Evolutionary conservation across 169 alveolate species (phyloP), one percentile per base, ranked within the genome.

Genomic region (Fabrea salina): DNA sequence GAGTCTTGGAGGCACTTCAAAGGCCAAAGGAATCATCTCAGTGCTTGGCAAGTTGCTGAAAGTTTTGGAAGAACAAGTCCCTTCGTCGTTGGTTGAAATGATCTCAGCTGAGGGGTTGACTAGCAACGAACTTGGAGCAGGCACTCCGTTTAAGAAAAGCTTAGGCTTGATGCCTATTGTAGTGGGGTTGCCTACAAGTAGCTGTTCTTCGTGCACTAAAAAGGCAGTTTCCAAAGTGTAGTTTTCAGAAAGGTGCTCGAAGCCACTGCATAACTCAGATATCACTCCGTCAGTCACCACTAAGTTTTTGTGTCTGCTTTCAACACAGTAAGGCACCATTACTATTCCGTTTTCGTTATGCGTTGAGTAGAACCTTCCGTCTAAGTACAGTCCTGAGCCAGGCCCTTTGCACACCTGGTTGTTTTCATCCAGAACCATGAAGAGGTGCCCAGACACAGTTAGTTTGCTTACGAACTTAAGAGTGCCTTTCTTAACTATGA

Each of bases 1-100:
- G 25, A 90, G 61, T 47, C 83, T 79, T 30, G 89, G 83, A 22
- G 93, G 95, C 5, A 90, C 93, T 51, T 90, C 85, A 77, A 85
- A 84, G 35, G 67, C 82, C 41, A 90, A 64, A 0, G 27, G 74
- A 53, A 74, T 58, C 6, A n/a, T 4, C 5, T 82, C 87, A 22
- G 76, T 54, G 22, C 64, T 79, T 37, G 71, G 40, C 54, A 90
- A 51, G 71, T 85, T 72, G 22, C 77, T 85, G 61, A 78, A 84
- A 2, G 43, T 58, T 66, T 72, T 84, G 0, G 78, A 44, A 35
- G 92, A 85, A 7, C 72, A 59, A 5, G 70, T 51, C n/a, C 85
- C 87, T 6, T 72, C 82, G 40, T 30, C 66, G 33, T 83, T 76
- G 6, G 51, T 79, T 16, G 82, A 78, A 25, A 79, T 75, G 2